A percentile compares a stretch with the other conserved stretches of the same genome.
These are phyloP conservation scores for Ceratocystis cubensis DNA, from an alignment of 2,329 filamentous ascomycete genomes.

Conservation along the genomic window DNA sequence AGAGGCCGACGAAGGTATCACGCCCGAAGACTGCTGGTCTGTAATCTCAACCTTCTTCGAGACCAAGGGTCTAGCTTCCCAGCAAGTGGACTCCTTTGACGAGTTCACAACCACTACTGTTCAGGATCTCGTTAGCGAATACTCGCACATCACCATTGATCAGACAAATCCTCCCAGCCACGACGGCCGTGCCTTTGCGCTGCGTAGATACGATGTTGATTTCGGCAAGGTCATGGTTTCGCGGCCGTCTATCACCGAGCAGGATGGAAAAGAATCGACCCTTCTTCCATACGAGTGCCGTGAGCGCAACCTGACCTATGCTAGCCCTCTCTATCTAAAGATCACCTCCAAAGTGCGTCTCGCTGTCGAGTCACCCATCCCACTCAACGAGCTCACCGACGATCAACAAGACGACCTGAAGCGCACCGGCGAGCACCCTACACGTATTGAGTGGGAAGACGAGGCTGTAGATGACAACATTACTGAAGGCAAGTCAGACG, in stretches of 20 bases:
- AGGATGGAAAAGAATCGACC: constrained; percentile 73
- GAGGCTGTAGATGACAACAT: constrained; percentile 36
- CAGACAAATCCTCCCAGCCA: constrained; percentile 70
- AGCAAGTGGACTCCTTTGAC: constrained; percentile 97
- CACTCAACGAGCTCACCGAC: constrained; percentile 55
- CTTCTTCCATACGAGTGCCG: constrained; percentile 91
- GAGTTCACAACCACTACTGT: constrained; percentile 92
- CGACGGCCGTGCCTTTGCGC: constrained; percentile 66
- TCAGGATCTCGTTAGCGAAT: constrained; percentile 87
- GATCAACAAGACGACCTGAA: constrained; percentile 45
- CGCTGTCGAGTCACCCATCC: constrained; percentile 62
- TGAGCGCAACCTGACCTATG: constrained; percentile 89
- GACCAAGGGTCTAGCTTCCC: constrained; percentile 85
- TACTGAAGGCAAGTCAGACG: constrained; percentile 32
- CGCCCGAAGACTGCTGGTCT: constrained; percentile 95
- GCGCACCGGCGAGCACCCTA: constrained; percentile 45
- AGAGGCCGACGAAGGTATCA: constrained; percentile 60
- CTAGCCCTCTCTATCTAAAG: constrained; percentile 77
- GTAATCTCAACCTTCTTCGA: constrained; percentile 97
- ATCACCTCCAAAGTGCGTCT: constrained; percentile 76
- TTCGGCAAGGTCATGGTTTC: constrained; percentile 85
- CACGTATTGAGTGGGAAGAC: constrained; percentile 46
- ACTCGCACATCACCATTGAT: constrained; percentile 82
- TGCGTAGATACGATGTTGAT: constrained; percentile 88
- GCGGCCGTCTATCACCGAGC: constrained; percentile 81